Evolutionary conservation across 225 moss, liverwort and hornwort genomes (phyloP).

Genomic region (Pseudoscleropodium purum): DNA sequence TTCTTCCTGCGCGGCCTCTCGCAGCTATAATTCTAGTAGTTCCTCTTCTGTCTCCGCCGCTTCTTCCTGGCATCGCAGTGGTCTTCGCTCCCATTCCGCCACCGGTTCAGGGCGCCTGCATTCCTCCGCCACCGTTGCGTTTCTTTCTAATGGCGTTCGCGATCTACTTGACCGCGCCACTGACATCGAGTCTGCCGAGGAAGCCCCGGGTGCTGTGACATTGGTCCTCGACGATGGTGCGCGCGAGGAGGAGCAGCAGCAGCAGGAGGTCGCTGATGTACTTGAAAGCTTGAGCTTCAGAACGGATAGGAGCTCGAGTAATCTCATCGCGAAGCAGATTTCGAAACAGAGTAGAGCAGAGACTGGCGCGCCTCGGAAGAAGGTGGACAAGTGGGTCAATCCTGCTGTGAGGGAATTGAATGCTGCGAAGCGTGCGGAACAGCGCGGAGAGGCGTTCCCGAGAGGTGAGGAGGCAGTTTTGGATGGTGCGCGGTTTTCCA

Average conservation of each 20-base stretch:
- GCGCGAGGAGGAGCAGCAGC: background rate
- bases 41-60: background rate
- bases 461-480: slow-evolving; percentile 3
- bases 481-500: slow-evolving; percentile 1
- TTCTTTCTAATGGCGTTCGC: background rate
- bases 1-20: background rate
- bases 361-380: background rate
- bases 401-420: slow-evolving; percentile 1
- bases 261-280: slow-evolving; percentile 8
- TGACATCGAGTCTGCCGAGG: background rate
- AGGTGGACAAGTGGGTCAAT: slow-evolving; percentile 19
- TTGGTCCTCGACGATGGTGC: background rate
- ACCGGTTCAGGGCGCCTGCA: background rate
- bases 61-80: background rate
- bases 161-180: background rate
- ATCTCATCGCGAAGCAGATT: background rate
- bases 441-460: background rate
- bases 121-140: background rate
- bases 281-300: slow-evolving; percentile 11
- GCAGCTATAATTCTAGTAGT: background rate
- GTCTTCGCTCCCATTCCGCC: background rate
- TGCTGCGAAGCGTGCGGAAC: background rate
- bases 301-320: background rate
- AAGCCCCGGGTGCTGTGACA: background rate
- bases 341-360: background rate